These are phyloP conservation scores for Sugiyamaella novakii DNA, from an alignment of 1,139 yeast genomes.

Conservation along the genomic window DNA sequence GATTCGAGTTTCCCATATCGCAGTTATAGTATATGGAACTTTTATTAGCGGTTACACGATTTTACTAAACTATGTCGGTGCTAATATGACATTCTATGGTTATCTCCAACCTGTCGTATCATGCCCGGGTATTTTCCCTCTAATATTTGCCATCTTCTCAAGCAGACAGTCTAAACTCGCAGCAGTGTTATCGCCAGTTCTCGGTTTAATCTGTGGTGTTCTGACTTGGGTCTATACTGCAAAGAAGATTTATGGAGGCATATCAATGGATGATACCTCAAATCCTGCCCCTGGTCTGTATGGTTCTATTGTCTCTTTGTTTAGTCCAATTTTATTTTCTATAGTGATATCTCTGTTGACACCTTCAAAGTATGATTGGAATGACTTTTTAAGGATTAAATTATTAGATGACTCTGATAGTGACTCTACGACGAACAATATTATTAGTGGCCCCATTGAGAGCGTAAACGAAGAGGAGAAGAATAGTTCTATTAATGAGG, in stretches of 20 bases:
- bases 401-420: conserved; percentile 26
- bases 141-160: conserved; percentile 69
- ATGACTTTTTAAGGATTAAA: conserved; percentile 52
- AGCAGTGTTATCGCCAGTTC: conserved; percentile 48
- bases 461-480: conserved; percentile 16
- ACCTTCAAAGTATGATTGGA: conserved; percentile 78
- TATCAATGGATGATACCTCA: conserved; percentile 64
- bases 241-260: conserved; percentile 43
- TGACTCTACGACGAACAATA: too few species aligned
- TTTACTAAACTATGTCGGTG: conserved; percentile 75
- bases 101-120: conserved; percentile 84
- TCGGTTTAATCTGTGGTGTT: conserved; percentile 50
- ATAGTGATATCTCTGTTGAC: conserved; percentile 64
- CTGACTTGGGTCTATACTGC: conserved; percentile 52
- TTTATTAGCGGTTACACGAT: conserved; percentile 80
- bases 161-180: conserved; percentile 56
- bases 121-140: conserved; percentile 80
- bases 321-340: conserved; percentile 64
- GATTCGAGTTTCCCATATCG: conserved; percentile 62
- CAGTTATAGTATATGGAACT: conserved; percentile 65
- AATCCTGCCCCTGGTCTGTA: conserved; percentile 78
- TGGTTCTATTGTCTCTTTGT: conserved; percentile 77
- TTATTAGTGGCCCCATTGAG: not conserved
- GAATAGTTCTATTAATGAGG: conserved; percentile 9
- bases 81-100: conserved; percentile 65